Evolutionary conservation across 768 basidiomycete species (phyloP), one percentile per base, ranked within the genome.

Genomic region (Neoboletus magnificus): DNA sequence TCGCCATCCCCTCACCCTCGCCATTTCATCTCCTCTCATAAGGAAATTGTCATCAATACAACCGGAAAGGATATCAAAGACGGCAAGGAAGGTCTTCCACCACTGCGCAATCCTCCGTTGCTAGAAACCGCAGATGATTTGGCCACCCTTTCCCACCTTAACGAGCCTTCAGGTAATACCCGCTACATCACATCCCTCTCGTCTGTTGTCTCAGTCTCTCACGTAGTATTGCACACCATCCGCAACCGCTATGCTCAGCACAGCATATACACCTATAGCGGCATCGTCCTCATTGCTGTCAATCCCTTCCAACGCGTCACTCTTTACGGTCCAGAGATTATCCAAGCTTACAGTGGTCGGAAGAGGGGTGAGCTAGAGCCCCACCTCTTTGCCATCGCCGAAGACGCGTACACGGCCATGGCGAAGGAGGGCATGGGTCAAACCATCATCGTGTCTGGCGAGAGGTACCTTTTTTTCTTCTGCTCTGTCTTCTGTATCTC

Each of bases 401-500:
- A 99, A 73, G 97, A 98, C 77, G 97, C 97, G 57, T 93, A 98
- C 71, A 95, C 94, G 13, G 91, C 92, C 52, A 98, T 98, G 97
- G 83, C 91, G 59, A 87, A 88, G 70, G 88, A 98, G 64, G 83
- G 91, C 57, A 85, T 87, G 74, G 95, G 98, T 58, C 97, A 99
- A 74, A 99, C 97, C 5, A 98, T 99, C 68, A 97, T 99, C 61
- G 97, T 99, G 57, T 93, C 91, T 33, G 97, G 97, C 63, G 97
- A 99, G 76, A 94, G 91, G 93, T 95, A 66, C 60, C 79, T 73
- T 46, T 33, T 16, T 40, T 53, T 43, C 35, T 43, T 43, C 32
- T 47, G 2, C 16, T 53, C 39, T 20, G 29, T 50, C 49, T 39
- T 32, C 20, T 50, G 51, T 42, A 27, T 52, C 66, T 61, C 57